These are phyloP conservation scores for Elsinoe australis DNA, from an alignment of 2,329 filamentous ascomycete genomes.

Conservation along the genomic window DNA sequence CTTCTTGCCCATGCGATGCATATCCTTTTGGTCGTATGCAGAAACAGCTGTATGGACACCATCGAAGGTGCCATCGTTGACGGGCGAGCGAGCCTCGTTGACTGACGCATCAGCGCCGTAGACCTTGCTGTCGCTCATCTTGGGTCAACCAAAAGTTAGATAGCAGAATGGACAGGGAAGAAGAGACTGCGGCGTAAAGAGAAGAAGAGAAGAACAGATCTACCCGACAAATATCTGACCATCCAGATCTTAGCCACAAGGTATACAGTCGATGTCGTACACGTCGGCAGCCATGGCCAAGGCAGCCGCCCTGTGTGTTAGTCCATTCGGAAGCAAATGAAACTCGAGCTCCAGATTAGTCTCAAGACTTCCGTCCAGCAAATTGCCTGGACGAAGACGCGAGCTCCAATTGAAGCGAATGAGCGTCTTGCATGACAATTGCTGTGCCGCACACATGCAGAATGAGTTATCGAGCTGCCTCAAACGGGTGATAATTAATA, in stretches of 20 bases:
- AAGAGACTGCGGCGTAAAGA: neutral
- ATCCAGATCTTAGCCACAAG: neutral
- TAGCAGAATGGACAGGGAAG: conserved; percentile 12
- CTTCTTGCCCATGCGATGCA: conserved; percentile 45
- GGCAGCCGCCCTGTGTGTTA: neutral
- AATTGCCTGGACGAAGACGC: conserved; percentile 3
- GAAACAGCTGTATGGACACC: conserved; percentile 8
- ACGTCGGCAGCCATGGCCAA: conserved; percentile 7
- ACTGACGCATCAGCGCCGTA: conserved; percentile 4
- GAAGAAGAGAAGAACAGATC: neutral
- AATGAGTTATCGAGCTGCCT: conserved; percentile 1
- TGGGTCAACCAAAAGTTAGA: neutral
- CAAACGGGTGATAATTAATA: conserved; percentile 5
- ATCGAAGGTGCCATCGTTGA: conserved; percentile 9
- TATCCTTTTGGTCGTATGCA: conserved; percentile 28
- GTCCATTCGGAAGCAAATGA: conserved; percentile 1
- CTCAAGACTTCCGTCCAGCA: neutral
- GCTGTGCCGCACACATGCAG: conserved; percentile 11
- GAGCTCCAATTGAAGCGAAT: neutral
- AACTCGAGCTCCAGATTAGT: neutral
- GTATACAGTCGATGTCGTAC: neutral
- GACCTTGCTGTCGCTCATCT: conserved; percentile 2
- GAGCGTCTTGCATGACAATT: neutral
- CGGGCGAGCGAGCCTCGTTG: neutral
- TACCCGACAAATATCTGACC: neutral